Evolutionary conservation across 768 basidiomycete genomes (phyloP), one percentile per base, ranked within the genome.

Genomic region (Coprinopsis sp.): DNA sequence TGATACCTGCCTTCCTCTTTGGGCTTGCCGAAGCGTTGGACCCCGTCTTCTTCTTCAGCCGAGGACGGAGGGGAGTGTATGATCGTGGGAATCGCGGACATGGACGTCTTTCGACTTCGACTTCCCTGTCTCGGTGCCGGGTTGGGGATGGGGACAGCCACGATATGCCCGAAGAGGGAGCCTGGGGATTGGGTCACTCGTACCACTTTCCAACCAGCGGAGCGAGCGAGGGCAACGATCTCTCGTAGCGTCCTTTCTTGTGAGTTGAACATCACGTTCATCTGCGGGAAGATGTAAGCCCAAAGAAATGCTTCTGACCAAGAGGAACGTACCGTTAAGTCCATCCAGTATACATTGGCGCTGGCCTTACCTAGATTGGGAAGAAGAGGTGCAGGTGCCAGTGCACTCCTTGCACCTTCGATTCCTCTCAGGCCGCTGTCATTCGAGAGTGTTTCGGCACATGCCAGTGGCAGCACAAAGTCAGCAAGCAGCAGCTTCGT

Each of bases 121-220:
- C 40, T 29, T 42, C 40, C 7, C 38, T 39, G 27, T 19, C 40
- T 39, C 36, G 28, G 25, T 23, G 8, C 21, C 37, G 27, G 21
- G 21, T 16, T 33, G 6, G 28, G 27, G 22, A 33, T 68, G 5
- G 86, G 86, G 14, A 81, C 73, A 23, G 85, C 87, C 30, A 82
- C 70, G 47, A 89, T 77, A 56, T 87, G 76, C 3, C 81, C 84
- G 55, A 90, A 88, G 30, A 83, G 64, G 2, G 82, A 80, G 8
- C 82, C 83, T 29, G 78, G 71, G 2, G 78, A 73, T 46, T 72
- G 71, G 3, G 74, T 73, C 40, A 70, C 58, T 2, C 36, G 54
- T 1, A 44, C 55, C 8, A 70, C 24, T 43, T 60, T 59, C 69
- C 70, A 73, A 5, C 71, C 70, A 1, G 63, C 53, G 25, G 45